Evolutionary conservation across 345 rosid species (phyloP).

Genomic region (Ricinus communis): DNA sequence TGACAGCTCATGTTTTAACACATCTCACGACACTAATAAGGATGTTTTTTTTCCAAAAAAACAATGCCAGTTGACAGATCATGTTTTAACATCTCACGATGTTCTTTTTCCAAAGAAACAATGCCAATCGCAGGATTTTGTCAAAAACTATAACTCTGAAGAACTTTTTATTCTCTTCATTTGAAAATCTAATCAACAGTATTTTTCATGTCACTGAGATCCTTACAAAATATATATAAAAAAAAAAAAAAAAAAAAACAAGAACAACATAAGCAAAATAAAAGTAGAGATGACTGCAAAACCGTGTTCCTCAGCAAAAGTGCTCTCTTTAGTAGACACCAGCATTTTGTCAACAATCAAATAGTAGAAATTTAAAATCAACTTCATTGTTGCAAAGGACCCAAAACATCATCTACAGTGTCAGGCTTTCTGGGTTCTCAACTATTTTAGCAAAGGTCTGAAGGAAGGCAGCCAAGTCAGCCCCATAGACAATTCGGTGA

Average conservation of each 20-base stretch:
- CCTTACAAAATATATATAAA: constrained; percentile 6
- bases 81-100: no score
- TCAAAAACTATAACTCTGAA: constrained; percentile 3
- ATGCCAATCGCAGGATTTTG: constrained; percentile 6
- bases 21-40: background rate
- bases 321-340: constrained; percentile 14
- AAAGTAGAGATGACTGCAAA: constrained; percentile 13
- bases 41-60: background rate
- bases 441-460: constrained; percentile 87
- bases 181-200: constrained; percentile 4
- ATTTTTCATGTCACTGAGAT: constrained; percentile 13
- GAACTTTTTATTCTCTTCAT: constrained; percentile 21
- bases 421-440: constrained; percentile 79
- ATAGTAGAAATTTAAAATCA: constrained; percentile 6
- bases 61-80: no score
- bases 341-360: constrained; percentile 3
- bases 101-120: background rate
- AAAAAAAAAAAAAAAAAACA: no score
- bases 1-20: no score
- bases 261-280: constrained; percentile 14
- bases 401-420: constrained; percentile 45
- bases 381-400: constrained; percentile 13
- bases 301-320: constrained; percentile 18
- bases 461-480: constrained; percentile 92
- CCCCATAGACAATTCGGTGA: constrained; percentile 87